Evolutionary conservation across 2,329 filamentous ascomycete genomes (phyloP).

Genomic region (Fusarium irregulare): DNA sequence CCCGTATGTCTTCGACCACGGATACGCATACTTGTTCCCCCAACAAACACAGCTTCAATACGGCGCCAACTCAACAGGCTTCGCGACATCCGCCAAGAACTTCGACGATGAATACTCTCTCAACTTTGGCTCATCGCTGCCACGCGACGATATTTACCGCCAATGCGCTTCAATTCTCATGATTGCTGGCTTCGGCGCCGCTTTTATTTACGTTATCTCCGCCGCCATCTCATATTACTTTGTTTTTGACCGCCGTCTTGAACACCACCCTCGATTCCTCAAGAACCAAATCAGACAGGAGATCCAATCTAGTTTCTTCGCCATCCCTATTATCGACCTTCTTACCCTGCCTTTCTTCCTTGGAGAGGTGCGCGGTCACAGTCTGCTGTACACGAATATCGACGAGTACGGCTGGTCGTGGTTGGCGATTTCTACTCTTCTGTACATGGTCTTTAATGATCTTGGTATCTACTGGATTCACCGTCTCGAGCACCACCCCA

Average conservation of each 20-base stretch:
- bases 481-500: constrained; percentile 58
- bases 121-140: constrained; percentile 48
- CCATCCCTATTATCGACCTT: constrained; percentile 58
- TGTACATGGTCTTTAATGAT: constrained; percentile 61
- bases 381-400: constrained; percentile 55
- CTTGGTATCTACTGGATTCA: constrained; percentile 62
- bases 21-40: constrained; percentile 55
- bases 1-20: constrained; percentile 55
- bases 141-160: constrained; percentile 56
- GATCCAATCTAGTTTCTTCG: constrained; percentile 56
- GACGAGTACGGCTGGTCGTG: constrained; percentile 56
- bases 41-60: constrained; percentile 30
- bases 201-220: constrained; percentile 70
- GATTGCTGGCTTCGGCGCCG: constrained; percentile 54
- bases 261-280: constrained; percentile 61
- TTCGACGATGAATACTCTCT: constrained; percentile 33
- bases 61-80: constrained; percentile 31
- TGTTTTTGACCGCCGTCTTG: constrained; percentile 63
- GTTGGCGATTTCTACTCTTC: constrained; percentile 52
- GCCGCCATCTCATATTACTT: constrained; percentile 78
- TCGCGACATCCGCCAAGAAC: constrained; percentile 17
- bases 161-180: constrained; percentile 54
- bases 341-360: constrained; percentile 60
- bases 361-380: constrained; percentile 60
- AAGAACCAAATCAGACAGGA: constrained; percentile 60